These are phyloP conservation scores for Solanum sparsipilum DNA, from an alignment of 257 asterid species.

Conservation along the genomic window DNA sequence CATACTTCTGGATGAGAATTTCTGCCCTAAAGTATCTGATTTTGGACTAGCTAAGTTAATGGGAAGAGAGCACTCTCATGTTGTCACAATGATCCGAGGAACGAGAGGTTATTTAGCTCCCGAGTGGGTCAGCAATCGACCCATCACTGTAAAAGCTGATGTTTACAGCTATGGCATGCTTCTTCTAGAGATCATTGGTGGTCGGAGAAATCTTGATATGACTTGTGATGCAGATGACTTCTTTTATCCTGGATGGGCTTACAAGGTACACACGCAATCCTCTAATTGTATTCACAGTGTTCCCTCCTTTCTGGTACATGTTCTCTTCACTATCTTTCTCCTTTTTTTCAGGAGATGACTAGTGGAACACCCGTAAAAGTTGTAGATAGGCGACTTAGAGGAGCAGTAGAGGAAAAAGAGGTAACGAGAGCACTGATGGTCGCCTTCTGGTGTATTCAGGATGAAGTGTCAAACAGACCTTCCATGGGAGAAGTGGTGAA, in stretches of 20 bases:
- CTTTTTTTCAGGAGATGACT: constrained; percentile 40
- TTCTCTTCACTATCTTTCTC: neutral
- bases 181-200: constrained; percentile 71
- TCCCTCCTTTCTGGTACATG: neutral
- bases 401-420: constrained; percentile 49
- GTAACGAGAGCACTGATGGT: constrained; percentile 41
- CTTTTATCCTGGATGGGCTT: constrained; percentile 95
- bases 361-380: constrained; percentile 45
- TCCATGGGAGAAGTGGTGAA: constrained; percentile 86
- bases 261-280: constrained; percentile 43
- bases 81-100: constrained; percentile 77
- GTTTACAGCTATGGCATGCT: constrained; percentile 96
- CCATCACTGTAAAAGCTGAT: constrained; percentile 81
- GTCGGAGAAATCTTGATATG: constrained; percentile 84
- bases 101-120: constrained; percentile 89
- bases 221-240: constrained; percentile 60
- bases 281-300: neutral
- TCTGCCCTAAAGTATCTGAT: constrained; percentile 79
- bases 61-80: constrained; percentile 82
- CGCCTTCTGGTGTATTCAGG: constrained; percentile 89
- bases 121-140: constrained; percentile 79
- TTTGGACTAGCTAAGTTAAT: constrained; percentile 89
- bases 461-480: constrained; percentile 62
- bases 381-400: constrained; percentile 56
- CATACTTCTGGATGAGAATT: constrained; percentile 62